Percentiles rank a stretch among this genome's conserved stretches.
Conservation (phyloP, 2,329 filamentous ascomycete species). For the Cyphellophora attinorum region DNA sequence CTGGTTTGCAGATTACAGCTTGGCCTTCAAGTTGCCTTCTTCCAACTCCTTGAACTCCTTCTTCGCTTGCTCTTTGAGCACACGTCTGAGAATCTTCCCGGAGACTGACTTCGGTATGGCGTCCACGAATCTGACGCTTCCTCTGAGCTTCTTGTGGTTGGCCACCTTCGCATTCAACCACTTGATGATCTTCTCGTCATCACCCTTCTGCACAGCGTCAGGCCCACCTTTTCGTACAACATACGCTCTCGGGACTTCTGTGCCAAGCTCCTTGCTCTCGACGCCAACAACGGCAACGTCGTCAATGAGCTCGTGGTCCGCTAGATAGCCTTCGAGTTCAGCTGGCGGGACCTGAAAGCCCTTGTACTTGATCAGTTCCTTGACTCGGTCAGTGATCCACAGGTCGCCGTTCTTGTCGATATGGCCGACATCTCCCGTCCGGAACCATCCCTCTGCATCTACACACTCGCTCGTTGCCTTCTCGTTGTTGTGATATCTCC, state of each 20-base stretch:
- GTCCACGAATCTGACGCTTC: constrained; percentile 28
- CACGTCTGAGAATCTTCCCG: constrained; percentile 27
- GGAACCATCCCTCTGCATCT: constrained; percentile 73
- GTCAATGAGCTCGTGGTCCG: constrained; percentile 30
- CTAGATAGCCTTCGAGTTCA: constrained; percentile 37
- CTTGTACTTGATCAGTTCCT: constrained; percentile 45
- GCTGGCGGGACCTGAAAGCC: constrained; percentile 41
- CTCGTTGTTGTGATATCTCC: constrained; percentile 52
- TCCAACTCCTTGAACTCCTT: constrained; percentile 17
- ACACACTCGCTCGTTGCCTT: constrained; percentile 47
- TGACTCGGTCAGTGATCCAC: constrained; percentile 79
- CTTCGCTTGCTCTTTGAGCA: constrained; percentile 24
- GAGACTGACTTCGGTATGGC: constrained; percentile 29
- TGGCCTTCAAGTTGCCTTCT: constrained; percentile 14
- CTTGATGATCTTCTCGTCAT: constrained; percentile 21
- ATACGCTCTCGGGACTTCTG: constrained; percentile 34
- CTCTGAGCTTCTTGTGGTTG: constrained; percentile 28
- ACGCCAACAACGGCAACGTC: constrained; percentile 40
- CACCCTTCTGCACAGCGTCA: constrained; percentile 47
- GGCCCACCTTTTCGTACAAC: constrained; percentile 24
- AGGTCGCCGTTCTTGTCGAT: constrained; percentile 65
- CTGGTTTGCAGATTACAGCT: constrained; percentile 10
- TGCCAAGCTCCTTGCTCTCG: constrained; percentile 21
- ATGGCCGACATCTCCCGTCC: constrained; percentile 78
- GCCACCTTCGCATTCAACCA: constrained; percentile 23